Base-by-base conservation (phyloP, 2,329 filamentous ascomycete genomes). In the Venturia pyrina region DNA sequence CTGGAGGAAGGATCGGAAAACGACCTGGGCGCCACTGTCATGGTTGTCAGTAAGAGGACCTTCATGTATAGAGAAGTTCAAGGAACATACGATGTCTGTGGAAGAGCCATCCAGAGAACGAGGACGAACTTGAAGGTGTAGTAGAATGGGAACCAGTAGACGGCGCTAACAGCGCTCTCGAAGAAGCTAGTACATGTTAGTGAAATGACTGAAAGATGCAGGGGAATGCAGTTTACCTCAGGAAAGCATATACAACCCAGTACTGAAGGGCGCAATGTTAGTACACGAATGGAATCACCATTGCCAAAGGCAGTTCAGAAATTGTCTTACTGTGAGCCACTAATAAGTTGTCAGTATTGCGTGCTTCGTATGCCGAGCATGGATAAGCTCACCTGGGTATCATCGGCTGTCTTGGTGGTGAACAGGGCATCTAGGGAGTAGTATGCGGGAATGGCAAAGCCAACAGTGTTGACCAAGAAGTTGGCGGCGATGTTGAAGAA, bases 121-220 rank as follows among this genome's bases (percentile, higher is more conserved):
- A 98, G 89, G 76, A 96, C 83, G 77, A 99, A 97, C 86, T 99
- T 99, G 89, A 99, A 98, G 77, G 93, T 93, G 81, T 91, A 99
- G 89, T 99, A 99, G 83, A 99, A 99, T 76, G 95, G 89, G 83
- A 96, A 91, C 90, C 90, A 96, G 85, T 95, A 95, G 69, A 93
- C 89, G 69, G 91, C 89, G 79, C 85, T 92, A 74, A 96, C 80
- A 68, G 89, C 84, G 78, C 89, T 92, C 84, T 96, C 91, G 72
- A 91, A 75, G 62, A 95, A 89, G 68, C 83, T 87, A 70, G 17
- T 28, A 62, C 65, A 56, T 50, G 68, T 73, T 65, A 72, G 70
- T 50, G 43, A 64, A 48, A 46, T 66, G 37, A 43, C 68, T 65
- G 62, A 32, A 24, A 65, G 69, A 21, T 64, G 43, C 28, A 44